Base-by-base conservation (phyloP, 768 basidiomycete genomes). In the Psilocybe cubensis region DNA sequence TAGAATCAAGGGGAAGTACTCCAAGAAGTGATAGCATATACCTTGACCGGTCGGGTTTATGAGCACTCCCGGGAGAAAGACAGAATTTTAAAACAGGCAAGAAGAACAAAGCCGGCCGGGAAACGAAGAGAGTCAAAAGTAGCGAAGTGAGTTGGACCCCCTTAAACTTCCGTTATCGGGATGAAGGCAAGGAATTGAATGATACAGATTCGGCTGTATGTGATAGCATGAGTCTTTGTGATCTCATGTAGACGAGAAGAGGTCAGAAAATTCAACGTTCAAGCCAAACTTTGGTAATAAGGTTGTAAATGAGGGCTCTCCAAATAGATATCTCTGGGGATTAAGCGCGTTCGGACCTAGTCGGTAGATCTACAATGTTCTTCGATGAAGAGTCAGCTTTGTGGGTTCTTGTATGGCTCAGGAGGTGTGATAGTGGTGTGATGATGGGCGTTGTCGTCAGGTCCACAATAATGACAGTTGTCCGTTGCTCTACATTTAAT, bases 21-120 rank as follows among this genome's bases (percentile, higher is more conserved):
- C 41, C 12, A 42, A 28, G 4, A 3, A 20, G 20, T 20, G 17
- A 17, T 29, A 21, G 24, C 17, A 28, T 28, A n/a, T 43, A n/a
- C 24, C 24, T 4, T 6, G 52, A 28, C 25, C 23, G 17, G 18
- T 3, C 2, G 18, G 35, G 35, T 44, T 44, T 53, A 53, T 53
- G 31, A 28, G 17, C 17, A 27, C n/a, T 27, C 20, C 20, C 9
- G n/a, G 12, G 40, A 29, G 35, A 52, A 33, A 48, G 44, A 58
- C 50, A 58, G 18, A 25, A 35, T 38, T 33, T 27, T 48, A 17
- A 52, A 53, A 48, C 43, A 53, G 41, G 52, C 52, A 53, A 53
- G 41, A 43, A 31, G 38, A 52, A 48, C 44, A 53, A 48, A 33
- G 45, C n/a, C 7, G 17, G 51, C 46, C 35, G 18, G 28, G 42